Evolutionary conservation across 371 early-diverging fungal genomes (phyloP), one percentile per base, ranked within the genome.

Genomic region (Rhizopus delemar): DNA sequence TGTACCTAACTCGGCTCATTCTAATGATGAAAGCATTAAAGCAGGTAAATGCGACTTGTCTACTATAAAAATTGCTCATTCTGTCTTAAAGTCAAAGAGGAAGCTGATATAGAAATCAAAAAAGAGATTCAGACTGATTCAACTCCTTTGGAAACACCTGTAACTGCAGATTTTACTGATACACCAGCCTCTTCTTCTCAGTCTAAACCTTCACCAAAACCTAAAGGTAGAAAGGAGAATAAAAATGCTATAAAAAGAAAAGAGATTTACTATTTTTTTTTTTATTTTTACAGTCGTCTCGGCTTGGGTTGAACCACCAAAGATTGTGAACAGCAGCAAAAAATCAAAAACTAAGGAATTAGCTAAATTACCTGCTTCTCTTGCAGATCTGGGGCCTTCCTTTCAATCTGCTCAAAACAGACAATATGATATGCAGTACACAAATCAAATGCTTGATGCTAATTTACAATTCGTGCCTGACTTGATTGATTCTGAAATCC

Each of bases 401-500:
- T 92, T 92, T 68, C 90, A 93, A 56, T 77, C 85, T 0, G 82
- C 88, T 15, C 87, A 87, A 66, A 86, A 58, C 62, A 54, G 69
- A 53, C 35, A 68, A 63, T 43, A 69, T 66, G 73, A 64, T 69
- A 51, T 55, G 0, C 51, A 59, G 13, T 80, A 83, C 55, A 74
- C 69, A 22, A 82, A 84, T 35, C 83, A 84, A 64, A 90, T 93
- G 90, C 65, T 92, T 57, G 90, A 90, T 57, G 83, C 89, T 8
- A 89, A 89, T 63, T 85, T 88, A 62, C 85, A 86, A 61, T 84
- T 81, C 71, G 71, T 92, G 11, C 92, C 92, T 38, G 91, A 91
- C 51, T 69, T 86, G 3, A 72, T 83, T 46, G 93, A 95, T 67
- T 85, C 88, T 4, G 92, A 90, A 65, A 74, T 81, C 55, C 88